Percentiles rank a stretch among this genome's conserved stretches.
These are phyloP conservation scores for Botrytis byssoidea DNA, from an alignment of 2,329 filamentous ascomycete species.

Conservation along the genomic window DNA sequence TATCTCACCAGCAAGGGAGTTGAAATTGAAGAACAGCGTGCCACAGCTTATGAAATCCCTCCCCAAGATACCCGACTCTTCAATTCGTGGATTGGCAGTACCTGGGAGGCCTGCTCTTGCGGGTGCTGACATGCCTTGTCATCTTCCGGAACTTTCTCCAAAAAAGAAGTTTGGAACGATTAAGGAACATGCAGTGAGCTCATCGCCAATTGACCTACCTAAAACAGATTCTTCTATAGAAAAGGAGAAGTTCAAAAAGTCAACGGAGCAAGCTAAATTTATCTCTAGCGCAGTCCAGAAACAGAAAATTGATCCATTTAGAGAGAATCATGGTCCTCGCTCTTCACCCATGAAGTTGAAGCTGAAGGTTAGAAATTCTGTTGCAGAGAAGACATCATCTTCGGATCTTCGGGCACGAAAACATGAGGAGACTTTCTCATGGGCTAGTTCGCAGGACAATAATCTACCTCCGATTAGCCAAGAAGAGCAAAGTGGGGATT, in stretches of 20 bases:
- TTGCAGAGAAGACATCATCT: constrained; percentile 25
- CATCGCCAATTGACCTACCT: not conserved
- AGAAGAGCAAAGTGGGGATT: constrained; percentile 12
- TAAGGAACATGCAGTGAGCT: not conserved
- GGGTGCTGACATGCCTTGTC: constrained; percentile 22
- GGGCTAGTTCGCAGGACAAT: constrained; percentile 25
- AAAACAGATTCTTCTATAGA: not conserved
- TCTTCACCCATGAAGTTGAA: constrained; percentile 31
- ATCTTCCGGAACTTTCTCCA: constrained; percentile 21
- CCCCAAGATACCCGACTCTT: constrained; percentile 33
- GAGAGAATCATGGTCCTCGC: not conserved
- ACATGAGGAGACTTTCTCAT: constrained; percentile 31
- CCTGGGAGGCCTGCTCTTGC: not conserved
- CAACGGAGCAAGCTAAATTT: not conserved
- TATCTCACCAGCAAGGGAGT: constrained; percentile 39
- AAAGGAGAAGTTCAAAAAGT: not conserved
- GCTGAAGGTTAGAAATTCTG: constrained; percentile 21
- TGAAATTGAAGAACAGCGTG: constrained; percentile 39
- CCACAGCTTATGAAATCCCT: constrained; percentile 40
- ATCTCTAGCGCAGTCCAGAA: not conserved
- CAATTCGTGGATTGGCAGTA: constrained; percentile 17
- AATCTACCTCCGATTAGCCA: constrained; percentile 17
- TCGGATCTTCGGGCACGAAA: constrained; percentile 29
- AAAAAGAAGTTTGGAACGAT: not conserved
- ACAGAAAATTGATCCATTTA: not conserved